A percentile compares a stretch with the other conserved stretches of the same genome.
These are phyloP conservation scores for Starmerella etchellsii DNA, from an alignment of 805 yeast species.

Conservation along the genomic window DNA sequence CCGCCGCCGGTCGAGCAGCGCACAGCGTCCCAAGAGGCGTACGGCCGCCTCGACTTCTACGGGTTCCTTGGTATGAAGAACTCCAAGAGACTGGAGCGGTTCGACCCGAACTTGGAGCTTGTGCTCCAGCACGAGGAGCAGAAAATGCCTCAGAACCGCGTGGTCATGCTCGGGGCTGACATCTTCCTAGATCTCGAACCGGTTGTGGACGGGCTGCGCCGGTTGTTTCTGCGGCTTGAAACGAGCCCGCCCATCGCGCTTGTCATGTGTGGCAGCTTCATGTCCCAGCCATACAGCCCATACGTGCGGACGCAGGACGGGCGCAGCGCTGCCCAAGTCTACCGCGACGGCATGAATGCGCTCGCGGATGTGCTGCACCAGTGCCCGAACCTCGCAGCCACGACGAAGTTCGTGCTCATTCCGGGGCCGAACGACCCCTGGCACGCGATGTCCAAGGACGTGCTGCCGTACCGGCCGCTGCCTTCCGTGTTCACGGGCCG, in stretches of 20 bases:
- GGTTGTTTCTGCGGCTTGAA: slow-evolving; percentile 45
- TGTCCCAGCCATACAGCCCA: slow-evolving; percentile 49
- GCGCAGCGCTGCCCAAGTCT: slow-evolving; percentile 40
- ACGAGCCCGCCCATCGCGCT: slow-evolving; percentile 51
- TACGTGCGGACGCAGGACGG: slow-evolving; percentile 9
- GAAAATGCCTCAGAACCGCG: slow-evolving; percentile 40
- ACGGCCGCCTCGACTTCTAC: slow-evolving; percentile 66
- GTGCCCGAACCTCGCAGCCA: slow-evolving; percentile 40
- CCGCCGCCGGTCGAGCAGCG: slow-evolving; percentile 85
- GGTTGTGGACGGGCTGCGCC: slow-evolving; percentile 50
- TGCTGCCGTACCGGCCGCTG: slow-evolving; percentile 63
- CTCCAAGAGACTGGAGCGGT: slow-evolving; percentile 30
- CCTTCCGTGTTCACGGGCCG: slow-evolving; percentile 63
- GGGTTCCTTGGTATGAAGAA: slow-evolving; percentile 31
- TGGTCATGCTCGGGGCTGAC: slow-evolving; percentile 66
- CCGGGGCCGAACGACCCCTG: slow-evolving; percentile 95
- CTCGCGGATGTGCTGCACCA: slow-evolving; percentile 53
- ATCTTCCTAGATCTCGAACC: slow-evolving; percentile 48
- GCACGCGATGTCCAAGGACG: slow-evolving; percentile 53
- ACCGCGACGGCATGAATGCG: slow-evolving; percentile 50
- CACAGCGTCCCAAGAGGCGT: slow-evolving; percentile 48
- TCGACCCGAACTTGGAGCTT: slow-evolving; percentile 49
- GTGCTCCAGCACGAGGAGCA: slow-evolving; percentile 40
- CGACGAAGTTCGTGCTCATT: slow-evolving; percentile 52
- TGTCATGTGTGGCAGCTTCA: slow-evolving; percentile 73